A percentile compares a stretch with the other conserved stretches of the same genome.
phyloP scores from a whole-genome alignment of 2,329 filamentous ascomycete species.

The Hymenoscyphus salicellus region DNA sequence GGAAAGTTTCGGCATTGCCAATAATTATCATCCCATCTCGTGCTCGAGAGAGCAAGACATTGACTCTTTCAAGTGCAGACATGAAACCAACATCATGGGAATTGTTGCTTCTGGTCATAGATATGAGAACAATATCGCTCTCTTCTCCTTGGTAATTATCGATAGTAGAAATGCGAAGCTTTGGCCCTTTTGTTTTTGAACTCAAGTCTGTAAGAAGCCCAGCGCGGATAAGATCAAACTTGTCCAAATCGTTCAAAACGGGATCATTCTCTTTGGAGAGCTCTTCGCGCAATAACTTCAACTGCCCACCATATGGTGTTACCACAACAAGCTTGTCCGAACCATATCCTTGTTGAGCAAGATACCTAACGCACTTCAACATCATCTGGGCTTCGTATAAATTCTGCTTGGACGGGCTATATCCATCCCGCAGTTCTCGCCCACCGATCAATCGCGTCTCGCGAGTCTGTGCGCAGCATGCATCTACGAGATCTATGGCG shows the following conservation, averaged over 20 bases:
- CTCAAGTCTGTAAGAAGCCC: conserved; percentile 57
- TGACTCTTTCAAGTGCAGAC: conserved; percentile 60
- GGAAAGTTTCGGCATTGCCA: conserved; percentile 67
- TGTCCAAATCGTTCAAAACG: conserved; percentile 66
- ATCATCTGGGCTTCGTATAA: conserved; percentile 64
- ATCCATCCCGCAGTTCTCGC: conserved; percentile 49
- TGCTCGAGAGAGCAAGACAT: conserved; percentile 67
- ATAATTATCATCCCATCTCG: conserved; percentile 65
- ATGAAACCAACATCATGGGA: conserved; percentile 69
- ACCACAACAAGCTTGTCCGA: conserved; percentile 64
- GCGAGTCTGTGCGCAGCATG: no score
- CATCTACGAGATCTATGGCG: no score
- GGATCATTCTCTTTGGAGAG: conserved; percentile 60
- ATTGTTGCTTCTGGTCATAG: conserved; percentile 64
- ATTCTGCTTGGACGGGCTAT: conserved; percentile 58
- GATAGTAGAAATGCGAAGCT: conserved; percentile 64
- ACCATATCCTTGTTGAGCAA: conserved; percentile 69
- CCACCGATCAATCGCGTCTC: no score
- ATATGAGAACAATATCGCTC: conserved; percentile 67
- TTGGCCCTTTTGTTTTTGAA: conserved; percentile 49
- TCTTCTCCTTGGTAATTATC: conserved; percentile 81
- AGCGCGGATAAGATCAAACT: conserved; percentile 57
- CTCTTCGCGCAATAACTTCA: conserved; percentile 53
- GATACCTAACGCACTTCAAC: conserved; percentile 60
- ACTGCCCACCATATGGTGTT: conserved; percentile 70